Base-by-base conservation (phyloP, 2,329 filamentous ascomycete species). In the Talaromyces sp. region DNA sequence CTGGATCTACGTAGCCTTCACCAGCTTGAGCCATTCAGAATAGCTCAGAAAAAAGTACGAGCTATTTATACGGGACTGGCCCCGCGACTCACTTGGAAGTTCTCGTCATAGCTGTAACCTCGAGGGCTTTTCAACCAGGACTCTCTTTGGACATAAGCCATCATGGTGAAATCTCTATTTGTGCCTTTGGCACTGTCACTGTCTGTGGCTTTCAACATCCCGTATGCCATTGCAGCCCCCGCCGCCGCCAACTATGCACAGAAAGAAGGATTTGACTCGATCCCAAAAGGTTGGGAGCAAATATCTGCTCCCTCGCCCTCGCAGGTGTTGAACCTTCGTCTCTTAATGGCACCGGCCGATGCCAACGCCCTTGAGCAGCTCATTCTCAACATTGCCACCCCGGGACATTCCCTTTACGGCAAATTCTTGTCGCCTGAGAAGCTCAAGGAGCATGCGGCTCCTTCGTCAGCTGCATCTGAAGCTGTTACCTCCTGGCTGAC, bases 331-430 rank as follows among this genome's bases (percentile, higher is more conserved):
- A 53, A 19, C 27, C 27, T 53, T 27, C 49, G 9, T 17, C 28
- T 53, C 8, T 30, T 13, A 3, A 28, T 53, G 27, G 1, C 27
- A 7, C 49, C 49, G 5, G 49, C 49, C 28, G 79, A 80, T n/a
- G 69, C 78, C 39, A 75, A 70, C 3, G 71, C 79, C 4, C 82
- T 89, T 59, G 79, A 84, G 68, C 79, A 84, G 67, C 80, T 76
- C 8, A 79, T 88, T 10, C 78, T 86, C 61, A 82, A 86, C 49
- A 78, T 89, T 32, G 88, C 87, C 0, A 85, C 83, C 0, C 87
- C 87, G 1, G 79, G 77, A 33, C 80, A 86, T 66, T 72, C 78
- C 2, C 77, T 74, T 15, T 90, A 90, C 69, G 86, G 87, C 36
- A 76, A 81, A 65, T 84, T 88, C 67, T 73, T 89, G 73, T 84